Evolutionary conservation across 345 rosid genomes (phyloP).

Genomic region (Eucalyptus regnans): DNA sequence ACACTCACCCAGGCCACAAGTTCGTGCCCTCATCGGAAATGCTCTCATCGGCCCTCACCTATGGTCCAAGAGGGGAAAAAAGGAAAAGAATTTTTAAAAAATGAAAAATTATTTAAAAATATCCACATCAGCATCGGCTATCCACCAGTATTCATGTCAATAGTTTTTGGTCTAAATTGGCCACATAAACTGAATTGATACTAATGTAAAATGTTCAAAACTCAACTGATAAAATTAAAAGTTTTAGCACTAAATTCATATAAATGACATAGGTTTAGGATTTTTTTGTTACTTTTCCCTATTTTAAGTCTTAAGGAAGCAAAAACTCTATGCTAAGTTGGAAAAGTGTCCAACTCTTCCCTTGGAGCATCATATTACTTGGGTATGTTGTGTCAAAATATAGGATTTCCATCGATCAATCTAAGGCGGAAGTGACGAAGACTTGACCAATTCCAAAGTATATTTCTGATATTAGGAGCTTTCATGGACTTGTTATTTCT

Average conservation of each 20-base stretch:
- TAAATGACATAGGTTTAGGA: too few species aligned
- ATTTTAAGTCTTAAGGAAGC: not conserved
- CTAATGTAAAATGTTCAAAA: accelerated
- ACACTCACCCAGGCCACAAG: accelerated
- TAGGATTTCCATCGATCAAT: not conserved
- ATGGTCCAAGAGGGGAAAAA: too few species aligned
- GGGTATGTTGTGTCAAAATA: too few species aligned
- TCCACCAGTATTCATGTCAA: accelerated
- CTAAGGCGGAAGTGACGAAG: not conserved
- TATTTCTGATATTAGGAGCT: accelerated
- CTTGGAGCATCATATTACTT: too few species aligned
- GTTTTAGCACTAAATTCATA: too few species aligned
- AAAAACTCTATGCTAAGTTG: not conserved
- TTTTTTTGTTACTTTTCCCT: accelerated
- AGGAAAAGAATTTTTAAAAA: too few species aligned
- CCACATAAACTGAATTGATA: accelerated
- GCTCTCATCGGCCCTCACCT: accelerated
- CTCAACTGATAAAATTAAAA: too few species aligned
- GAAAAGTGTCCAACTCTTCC: not conserved
- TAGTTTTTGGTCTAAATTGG: accelerated
- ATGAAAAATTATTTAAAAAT: too few species aligned
- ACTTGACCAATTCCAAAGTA: not conserved
- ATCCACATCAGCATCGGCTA: accelerated
- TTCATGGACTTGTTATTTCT: not conserved
- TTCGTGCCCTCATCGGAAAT: accelerated